A percentile compares a stretch with the other conserved stretches of the same genome.
These are phyloP conservation scores for Xylaria hypoxylon DNA, from an alignment of 2,329 filamentous ascomycete genomes.

Conservation along the genomic window DNA sequence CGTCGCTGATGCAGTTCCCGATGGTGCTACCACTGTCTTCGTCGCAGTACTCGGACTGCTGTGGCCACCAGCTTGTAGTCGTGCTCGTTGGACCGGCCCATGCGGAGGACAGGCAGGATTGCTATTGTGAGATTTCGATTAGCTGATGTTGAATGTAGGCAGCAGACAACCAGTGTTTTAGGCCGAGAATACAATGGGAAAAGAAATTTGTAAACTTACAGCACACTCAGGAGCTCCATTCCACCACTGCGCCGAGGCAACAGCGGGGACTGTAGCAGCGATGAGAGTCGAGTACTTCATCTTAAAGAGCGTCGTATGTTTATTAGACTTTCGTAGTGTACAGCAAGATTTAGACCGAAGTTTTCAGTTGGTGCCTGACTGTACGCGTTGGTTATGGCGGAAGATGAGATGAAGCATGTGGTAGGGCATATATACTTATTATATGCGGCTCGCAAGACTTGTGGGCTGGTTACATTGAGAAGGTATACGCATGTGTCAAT, in stretches of 20 bases:
- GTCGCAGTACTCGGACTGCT: constrained; percentile 51
- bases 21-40: constrained; percentile 45
- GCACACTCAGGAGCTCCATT: constrained; percentile 57
- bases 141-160: not conserved
- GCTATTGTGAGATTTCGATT: constrained; percentile 47
- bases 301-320: constrained; percentile 15
- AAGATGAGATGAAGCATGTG: not conserved
- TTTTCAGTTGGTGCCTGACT: not conserved
- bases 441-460: constrained; percentile 34
- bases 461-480: constrained; percentile 1
- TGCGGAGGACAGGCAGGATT: constrained; percentile 57
- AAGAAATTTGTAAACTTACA: constrained; percentile 49
- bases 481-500: constrained; percentile 6
- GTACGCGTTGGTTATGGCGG: not conserved
- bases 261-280: constrained; percentile 46
- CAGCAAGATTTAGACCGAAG: not conserved
- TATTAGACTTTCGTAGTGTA: not conserved
- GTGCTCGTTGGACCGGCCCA: constrained; percentile 49
- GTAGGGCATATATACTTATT: constrained; percentile 43
- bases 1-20: constrained; percentile 47
- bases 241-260: constrained; percentile 54
- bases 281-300: constrained; percentile 52
- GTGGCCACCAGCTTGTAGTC: constrained; percentile 48
- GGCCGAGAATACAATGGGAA: not conserved
- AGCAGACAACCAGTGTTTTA: not conserved